Evolutionary conservation across 306 rosid species (phyloP).

Genomic region (Prunus dulcis): DNA sequence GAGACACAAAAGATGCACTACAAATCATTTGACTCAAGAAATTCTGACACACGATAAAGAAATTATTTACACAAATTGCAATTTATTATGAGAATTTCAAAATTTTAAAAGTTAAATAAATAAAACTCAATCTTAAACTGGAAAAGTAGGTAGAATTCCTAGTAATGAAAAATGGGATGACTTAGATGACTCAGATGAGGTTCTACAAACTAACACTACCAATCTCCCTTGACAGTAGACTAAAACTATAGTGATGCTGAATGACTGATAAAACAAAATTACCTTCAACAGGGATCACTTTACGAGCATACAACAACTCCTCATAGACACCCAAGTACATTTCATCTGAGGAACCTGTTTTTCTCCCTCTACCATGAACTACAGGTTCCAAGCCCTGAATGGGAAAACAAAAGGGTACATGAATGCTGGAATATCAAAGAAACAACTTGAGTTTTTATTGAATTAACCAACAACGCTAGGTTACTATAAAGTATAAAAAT

Average conservation of each 20-base stretch:
- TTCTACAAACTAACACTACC: not conserved
- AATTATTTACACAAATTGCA: not conserved
- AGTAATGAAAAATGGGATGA: not conserved
- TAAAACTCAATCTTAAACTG: not conserved
- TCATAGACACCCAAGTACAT: constrained; percentile 77
- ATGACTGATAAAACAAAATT: not conserved
- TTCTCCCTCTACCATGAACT: constrained; percentile 97
- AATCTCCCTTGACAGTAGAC: not conserved
- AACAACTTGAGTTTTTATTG: not conserved
- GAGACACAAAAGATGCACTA: not conserved
- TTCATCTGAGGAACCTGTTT: constrained; percentile 60
- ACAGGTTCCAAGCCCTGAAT: constrained; percentile 79
- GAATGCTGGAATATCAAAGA: not conserved
- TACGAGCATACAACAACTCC: constrained; percentile 84
- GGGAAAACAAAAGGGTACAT: constrained; percentile 11
- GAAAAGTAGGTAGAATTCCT: not conserved
- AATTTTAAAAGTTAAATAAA: not conserved
- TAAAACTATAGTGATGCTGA: not conserved
- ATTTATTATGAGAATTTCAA: not conserved
- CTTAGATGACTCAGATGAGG: not conserved
- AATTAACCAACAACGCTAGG: not conserved
- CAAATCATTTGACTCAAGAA: not conserved
- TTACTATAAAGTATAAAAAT: not conserved
- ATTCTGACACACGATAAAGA: not conserved
- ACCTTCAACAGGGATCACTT: constrained; percentile 90